Conservation (phyloP, 768 basidiomycete species). For the Lepiota subincarnata region DNA sequence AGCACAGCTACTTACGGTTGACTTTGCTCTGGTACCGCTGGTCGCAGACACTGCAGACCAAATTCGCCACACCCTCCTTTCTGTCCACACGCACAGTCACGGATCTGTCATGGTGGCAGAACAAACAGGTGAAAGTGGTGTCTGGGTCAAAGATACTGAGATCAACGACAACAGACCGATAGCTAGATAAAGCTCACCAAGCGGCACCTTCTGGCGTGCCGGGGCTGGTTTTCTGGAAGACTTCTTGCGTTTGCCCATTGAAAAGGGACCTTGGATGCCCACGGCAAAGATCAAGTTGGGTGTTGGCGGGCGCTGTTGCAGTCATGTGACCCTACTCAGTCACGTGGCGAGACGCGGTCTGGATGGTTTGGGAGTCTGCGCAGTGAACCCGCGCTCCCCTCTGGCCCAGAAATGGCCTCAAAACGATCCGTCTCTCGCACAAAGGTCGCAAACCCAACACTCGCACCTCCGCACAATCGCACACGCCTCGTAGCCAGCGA, state of each 20-base stretch:
- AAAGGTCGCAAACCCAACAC: constrained; percentile 26
- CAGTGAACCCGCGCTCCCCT: constrained; percentile 1
- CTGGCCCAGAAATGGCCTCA: constrained; percentile 47
- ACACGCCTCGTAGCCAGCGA: neutral
- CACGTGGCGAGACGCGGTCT: constrained; percentile 33
- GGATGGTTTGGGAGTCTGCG: constrained; percentile 7
- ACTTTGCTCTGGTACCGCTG: constrained; percentile 86
- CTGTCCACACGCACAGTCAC: constrained; percentile 82
- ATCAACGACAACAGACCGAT: neutral
- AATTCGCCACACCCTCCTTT: constrained; percentile 78
- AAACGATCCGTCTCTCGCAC: constrained; percentile 55
- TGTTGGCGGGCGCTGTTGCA: no score
- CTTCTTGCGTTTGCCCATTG: constrained; percentile 90
- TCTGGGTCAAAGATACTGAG: constrained; percentile 38
- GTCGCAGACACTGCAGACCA: constrained; percentile 82
- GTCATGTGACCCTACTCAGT: constrained; percentile 7
- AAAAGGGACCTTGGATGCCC: constrained; percentile 6
- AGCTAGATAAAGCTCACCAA: constrained; percentile 48
- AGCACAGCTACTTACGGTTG: constrained; percentile 52
- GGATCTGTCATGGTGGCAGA: constrained; percentile 88
- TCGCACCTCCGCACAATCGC: constrained; percentile 26
- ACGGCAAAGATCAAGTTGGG: neutral
- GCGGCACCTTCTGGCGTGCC: constrained; percentile 61
- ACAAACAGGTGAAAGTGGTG: constrained; percentile 80
- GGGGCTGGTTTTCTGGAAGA: constrained; percentile 77